Evolutionary conservation across 139 green algal species (phyloP).

Genomic region (Picochlorum sp.): DNA sequence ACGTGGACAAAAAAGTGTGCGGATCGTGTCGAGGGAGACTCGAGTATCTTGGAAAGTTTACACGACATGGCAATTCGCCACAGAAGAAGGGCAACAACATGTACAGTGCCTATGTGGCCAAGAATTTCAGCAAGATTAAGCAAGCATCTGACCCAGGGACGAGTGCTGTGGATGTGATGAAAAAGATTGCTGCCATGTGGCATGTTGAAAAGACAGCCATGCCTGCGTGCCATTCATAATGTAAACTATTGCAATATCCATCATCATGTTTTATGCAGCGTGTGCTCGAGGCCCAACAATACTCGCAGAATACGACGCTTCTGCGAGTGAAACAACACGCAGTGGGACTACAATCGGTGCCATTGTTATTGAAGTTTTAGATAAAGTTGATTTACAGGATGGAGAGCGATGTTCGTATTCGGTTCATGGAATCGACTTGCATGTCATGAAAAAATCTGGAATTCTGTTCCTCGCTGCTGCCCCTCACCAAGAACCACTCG

Average conservation of each 20-base stretch:
- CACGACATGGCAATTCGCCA: slow-evolving; percentile 31
- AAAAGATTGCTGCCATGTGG: slow-evolving; percentile 19
- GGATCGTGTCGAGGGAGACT: slow-evolving; percentile 34
- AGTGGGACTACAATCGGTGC: too few species aligned
- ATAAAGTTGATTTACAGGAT: slow-evolving; percentile 47
- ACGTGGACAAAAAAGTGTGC: slow-evolving; percentile 40
- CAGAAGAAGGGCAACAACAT: slow-evolving; percentile 12
- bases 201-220: slow-evolving; percentile 9
- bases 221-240: slow-evolving; percentile 66
- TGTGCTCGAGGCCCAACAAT: too few species aligned
- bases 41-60: slow-evolving; percentile 39
- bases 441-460: slow-evolving; percentile 62
- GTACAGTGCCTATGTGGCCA: slow-evolving; percentile 32
- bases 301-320: too few species aligned
- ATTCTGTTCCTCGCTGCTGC: slow-evolving; percentile 50
- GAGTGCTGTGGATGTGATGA: slow-evolving; percentile 32
- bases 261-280: background rate
- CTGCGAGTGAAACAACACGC: too few species aligned
- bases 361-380: slow-evolving; percentile 41
- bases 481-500: background rate
- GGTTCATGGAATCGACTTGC: slow-evolving; percentile 75
- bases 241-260: background rate
- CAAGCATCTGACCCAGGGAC: slow-evolving; percentile 16
- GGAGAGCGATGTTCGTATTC: slow-evolving; percentile 29
- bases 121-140: slow-evolving; percentile 8